Conservation (phyloP, 306 rosid genomes). For the Fragaria ananassa region DNA sequence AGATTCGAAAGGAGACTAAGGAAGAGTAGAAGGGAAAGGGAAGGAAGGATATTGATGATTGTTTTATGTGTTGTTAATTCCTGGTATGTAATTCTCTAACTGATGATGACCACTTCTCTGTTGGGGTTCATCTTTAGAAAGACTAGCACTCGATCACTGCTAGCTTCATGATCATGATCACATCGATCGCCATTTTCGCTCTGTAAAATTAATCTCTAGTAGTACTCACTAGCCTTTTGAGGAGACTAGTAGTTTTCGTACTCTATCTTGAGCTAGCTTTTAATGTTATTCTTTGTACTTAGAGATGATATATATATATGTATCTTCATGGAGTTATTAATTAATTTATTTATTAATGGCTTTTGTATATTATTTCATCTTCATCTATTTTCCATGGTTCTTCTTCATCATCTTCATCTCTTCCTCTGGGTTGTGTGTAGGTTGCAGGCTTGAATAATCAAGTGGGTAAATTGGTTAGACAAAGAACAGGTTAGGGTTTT, state of each 20-base stretch:
- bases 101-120: neutral
- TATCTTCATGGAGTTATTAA: conserved; percentile 9
- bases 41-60: conserved; percentile 3
- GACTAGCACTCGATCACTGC: neutral
- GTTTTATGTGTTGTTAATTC: conserved; percentile 9
- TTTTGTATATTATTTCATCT: neutral
- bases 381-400: neutral
- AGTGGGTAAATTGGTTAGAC: neutral
- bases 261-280: conserved; percentile 5
- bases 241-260: conserved; percentile 13
- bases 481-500: conserved; percentile 22
- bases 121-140: conserved; percentile 13
- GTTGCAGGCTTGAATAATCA: neutral
- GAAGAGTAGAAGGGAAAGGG: conserved; percentile 8
- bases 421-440: neutral
- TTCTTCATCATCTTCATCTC: neutral
- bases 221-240: conserved; percentile 5
- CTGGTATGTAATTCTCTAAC: conserved; percentile 24
- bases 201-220: conserved; percentile 9
- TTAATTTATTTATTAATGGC: conserved; percentile 8
- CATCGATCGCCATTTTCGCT: conserved; percentile 11
- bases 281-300: conserved; percentile 30
- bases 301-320: conserved; percentile 23
- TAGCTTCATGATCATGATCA: neutral
- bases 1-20: conserved; percentile 45